Conservation (phyloP, 2,329 filamentous ascomycete genomes). For the Neopestalotiopsis rosae region DNA sequence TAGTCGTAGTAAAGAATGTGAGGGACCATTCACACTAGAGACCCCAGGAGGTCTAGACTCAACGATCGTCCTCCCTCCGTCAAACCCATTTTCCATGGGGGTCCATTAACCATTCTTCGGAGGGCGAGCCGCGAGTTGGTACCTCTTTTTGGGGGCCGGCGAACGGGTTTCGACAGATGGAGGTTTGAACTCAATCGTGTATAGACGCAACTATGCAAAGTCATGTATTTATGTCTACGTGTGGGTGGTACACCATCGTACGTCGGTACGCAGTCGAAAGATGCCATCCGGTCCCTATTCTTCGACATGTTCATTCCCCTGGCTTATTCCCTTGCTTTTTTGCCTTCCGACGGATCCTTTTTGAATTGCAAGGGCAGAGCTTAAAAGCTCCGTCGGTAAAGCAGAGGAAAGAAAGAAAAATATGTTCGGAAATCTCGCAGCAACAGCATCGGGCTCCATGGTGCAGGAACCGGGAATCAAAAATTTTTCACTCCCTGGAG, state of each 20-base stretch:
- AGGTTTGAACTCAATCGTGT: too few relatives aligned
- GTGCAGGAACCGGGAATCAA: conserved; percentile 15
- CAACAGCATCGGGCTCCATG: not conserved
- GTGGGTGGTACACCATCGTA: too few relatives aligned
- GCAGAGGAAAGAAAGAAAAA: not conserved
- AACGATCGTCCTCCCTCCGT: not conserved
- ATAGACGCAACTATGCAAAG: too few relatives aligned
- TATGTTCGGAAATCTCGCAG: not conserved
- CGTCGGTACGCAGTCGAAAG: too few relatives aligned
- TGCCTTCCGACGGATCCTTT: not conserved
- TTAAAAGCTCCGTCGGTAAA: not conserved
- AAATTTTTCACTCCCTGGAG: not conserved
- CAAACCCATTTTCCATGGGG: not conserved
- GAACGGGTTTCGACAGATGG: too few relatives aligned
- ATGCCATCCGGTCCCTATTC: not conserved
- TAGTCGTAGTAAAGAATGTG: not conserved
- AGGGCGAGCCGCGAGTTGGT: too few relatives aligned
- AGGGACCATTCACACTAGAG: not conserved
- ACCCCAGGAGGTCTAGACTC: not conserved
- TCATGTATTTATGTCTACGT: too few relatives aligned
- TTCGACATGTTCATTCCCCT: not conserved
- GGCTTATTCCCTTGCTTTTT: not conserved
- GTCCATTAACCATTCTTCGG: too few relatives aligned
- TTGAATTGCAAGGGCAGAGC: not conserved
- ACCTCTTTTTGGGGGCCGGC: too few relatives aligned